Conservation (phyloP, 768 basidiomycete genomes). For the Lactifluus echinatus region DNA sequence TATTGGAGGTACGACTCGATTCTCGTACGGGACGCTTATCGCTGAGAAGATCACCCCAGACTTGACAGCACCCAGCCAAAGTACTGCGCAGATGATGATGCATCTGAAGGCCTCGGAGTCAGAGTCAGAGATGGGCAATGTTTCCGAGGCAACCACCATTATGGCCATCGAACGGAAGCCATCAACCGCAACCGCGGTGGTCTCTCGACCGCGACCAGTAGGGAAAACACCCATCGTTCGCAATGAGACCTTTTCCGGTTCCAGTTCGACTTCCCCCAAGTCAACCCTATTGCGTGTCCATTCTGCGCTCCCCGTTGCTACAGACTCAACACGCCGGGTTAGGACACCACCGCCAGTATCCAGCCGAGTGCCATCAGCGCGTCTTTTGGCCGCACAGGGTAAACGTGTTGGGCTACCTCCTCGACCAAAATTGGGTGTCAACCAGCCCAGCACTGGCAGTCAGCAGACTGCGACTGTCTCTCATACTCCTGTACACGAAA, state of each 20-base stretch:
- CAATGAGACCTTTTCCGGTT: not conserved
- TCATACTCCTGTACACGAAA: not conserved
- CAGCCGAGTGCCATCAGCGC: not conserved
- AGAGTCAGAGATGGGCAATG: conserved; percentile 5
- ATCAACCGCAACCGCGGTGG: conserved; percentile 1
- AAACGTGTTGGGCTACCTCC: conserved; percentile 22
- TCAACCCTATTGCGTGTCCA: too few relatives aligned
- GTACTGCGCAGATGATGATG: not conserved
- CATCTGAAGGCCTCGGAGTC: not conserved
- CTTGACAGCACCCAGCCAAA: conserved; percentile 27
- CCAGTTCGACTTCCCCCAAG: not conserved
- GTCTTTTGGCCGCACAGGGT: not conserved
- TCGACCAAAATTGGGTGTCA: conserved; percentile 18
- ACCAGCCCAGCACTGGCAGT: not conserved
- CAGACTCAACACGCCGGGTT: not conserved
- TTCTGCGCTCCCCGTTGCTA: not conserved
- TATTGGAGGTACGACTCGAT: conserved; percentile 38
- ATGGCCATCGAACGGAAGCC: conserved; percentile 13
- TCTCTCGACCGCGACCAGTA: conserved; percentile 2
- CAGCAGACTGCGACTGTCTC: not conserved
- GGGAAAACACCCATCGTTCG: not conserved
- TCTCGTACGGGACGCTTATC: not conserved
- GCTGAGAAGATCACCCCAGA: conserved; percentile 22
- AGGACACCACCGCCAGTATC: not conserved
- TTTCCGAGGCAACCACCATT: conserved; percentile 6